A percentile compares a stretch with the other conserved stretches of the same genome.
Conservation (phyloP, 768 basidiomycete species). For the Lactarius evosmus region DNA sequence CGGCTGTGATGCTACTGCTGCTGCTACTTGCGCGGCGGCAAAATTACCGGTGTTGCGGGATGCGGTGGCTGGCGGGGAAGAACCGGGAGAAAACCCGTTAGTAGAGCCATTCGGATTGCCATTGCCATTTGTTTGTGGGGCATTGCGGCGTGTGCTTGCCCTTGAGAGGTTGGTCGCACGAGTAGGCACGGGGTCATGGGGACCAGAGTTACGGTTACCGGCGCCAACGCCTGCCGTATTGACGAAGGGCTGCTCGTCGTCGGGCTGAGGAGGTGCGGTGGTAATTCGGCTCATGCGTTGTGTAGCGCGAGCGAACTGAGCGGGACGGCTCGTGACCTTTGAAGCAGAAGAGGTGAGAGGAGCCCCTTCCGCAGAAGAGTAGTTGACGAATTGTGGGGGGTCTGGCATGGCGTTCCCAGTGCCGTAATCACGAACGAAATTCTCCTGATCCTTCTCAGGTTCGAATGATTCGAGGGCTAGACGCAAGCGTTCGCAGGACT, state of each 20-base stretch:
- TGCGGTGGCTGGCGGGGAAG: conserved; percentile 8
- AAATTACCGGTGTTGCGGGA: conserved; percentile 9
- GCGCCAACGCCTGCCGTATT: conserved; percentile 75
- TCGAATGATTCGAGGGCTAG: conserved; percentile 87
- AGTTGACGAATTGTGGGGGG: conserved; percentile 83
- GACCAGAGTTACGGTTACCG: conserved; percentile 45
- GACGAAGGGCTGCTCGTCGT: conserved; percentile 44
- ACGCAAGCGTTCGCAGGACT: conserved; percentile 92
- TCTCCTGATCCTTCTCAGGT: conserved; percentile 81
- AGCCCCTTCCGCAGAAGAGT: conserved; percentile 51
- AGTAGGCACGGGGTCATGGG: conserved; percentile 33
- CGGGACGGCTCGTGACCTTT: conserved; percentile 53
- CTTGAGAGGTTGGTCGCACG: conserved; percentile 37
- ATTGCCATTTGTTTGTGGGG: conserved; percentile 9
- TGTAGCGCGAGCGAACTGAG: conserved; percentile 49
- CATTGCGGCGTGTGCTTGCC: conserved; percentile 27
- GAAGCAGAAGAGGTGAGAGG: conserved; percentile 58
- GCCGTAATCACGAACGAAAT: conserved; percentile 84
- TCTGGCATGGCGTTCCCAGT: conserved; percentile 89
- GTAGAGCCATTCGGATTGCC: neutral
- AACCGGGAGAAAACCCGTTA: conserved; percentile 22
- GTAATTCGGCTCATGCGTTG: conserved; percentile 35
- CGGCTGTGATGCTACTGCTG: conserved; percentile 3
- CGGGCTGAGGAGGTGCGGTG: conserved; percentile 36
- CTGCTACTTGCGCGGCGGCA: neutral